These are phyloP conservation scores for Ascochyta lentis DNA, from an alignment of 2,329 filamentous ascomycete genomes.

Conservation along the genomic window DNA sequence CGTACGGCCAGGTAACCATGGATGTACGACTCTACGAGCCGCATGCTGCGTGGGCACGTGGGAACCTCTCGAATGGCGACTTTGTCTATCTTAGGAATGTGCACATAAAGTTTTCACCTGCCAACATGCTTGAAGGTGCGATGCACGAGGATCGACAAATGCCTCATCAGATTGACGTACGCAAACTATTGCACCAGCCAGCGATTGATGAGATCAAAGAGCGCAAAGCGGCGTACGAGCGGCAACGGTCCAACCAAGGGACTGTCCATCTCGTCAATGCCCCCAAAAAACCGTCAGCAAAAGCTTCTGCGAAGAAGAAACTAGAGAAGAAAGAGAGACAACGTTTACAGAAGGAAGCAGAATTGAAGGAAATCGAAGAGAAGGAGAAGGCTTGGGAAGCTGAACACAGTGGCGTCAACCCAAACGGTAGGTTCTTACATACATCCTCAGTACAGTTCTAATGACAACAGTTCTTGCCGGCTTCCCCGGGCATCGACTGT, in stretches of 20 bases:
- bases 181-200: constrained; percentile 22
- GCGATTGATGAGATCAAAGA: constrained; percentile 48
- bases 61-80: constrained; percentile 63
- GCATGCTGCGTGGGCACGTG: constrained; percentile 66
- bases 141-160: constrained; percentile 67
- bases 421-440: constrained; percentile 46
- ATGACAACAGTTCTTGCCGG: constrained; percentile 4
- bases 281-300: constrained; percentile 29
- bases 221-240: constrained; percentile 70
- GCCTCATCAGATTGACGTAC: constrained; percentile 65
- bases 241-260: constrained; percentile 22
- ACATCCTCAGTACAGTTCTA: neutral
- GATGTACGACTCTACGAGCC: constrained; percentile 74
- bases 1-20: constrained; percentile 74
- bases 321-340: constrained; percentile 45
- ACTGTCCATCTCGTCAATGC: constrained; percentile 22
- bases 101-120: constrained; percentile 65
- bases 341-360: constrained; percentile 44
- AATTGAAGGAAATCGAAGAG: constrained; percentile 33
- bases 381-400: constrained; percentile 23
- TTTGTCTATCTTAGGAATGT: constrained; percentile 76
- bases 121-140: constrained; percentile 71
- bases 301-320: constrained; percentile 45
- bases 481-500: constrained; percentile 42
- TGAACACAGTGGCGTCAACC: constrained; percentile 42